Conservation (phyloP, 495 filamentous ascomycete species). For the Penicillium chermesinum region DNA sequence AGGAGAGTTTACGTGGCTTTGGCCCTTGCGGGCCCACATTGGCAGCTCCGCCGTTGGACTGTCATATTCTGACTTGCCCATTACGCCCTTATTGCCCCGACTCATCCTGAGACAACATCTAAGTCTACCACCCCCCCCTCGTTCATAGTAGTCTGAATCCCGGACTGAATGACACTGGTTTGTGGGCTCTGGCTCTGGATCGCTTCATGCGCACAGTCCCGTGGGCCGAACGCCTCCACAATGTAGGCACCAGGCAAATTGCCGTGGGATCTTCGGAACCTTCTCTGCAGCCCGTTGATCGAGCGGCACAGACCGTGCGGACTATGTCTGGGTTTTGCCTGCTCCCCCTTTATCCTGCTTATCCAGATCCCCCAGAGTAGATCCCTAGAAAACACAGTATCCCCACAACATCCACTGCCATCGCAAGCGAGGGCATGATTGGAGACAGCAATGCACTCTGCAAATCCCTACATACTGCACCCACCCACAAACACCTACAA, state of each 20-base stretch:
- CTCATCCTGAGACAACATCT: neutral
- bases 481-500: neutral
- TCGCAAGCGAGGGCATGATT: neutral
- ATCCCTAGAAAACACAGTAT: neutral
- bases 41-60: conserved; percentile 4
- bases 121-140: too few relatives aligned
- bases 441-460: neutral
- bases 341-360: neutral
- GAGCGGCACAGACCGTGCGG: neutral
- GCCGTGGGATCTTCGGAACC: conserved; percentile 17
- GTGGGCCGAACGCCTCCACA: conserved; percentile 12
- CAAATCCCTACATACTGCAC: neutral
- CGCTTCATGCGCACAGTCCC: conserved; percentile 2
- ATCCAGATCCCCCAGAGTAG: neutral
- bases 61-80: conserved; percentile 5
- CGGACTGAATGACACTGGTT: neutral
- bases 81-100: neutral
- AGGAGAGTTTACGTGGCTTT: conserved; percentile 2
- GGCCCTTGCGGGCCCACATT: conserved; percentile 4
- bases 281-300: conserved; percentile 13
- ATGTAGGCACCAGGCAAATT: conserved; percentile 14
- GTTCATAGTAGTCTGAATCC: neutral
- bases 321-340: neutral
- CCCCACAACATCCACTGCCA: neutral
- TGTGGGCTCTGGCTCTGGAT: neutral